Evolutionary conservation across 2,329 filamentous ascomycete genomes (phyloP).

Genomic region (Elsinoe necatrix): DNA sequence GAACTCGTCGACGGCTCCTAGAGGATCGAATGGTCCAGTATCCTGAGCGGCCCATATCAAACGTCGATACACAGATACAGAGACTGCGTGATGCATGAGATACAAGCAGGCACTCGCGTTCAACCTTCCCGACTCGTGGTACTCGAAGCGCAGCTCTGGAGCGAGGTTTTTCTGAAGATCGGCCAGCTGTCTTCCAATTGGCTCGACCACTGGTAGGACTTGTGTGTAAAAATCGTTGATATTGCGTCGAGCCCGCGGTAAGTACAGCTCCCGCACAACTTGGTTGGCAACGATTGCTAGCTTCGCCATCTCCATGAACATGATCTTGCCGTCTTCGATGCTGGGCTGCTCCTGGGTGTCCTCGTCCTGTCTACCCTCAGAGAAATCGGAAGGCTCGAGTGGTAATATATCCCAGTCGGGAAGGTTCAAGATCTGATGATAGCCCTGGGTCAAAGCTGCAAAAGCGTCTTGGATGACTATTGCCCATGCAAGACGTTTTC

Average conservation of each 20-base stretch:
- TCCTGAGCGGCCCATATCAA: slow-evolving; percentile 4
- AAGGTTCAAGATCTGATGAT: slow-evolving; percentile 22
- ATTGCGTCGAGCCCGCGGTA: background rate
- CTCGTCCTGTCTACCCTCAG: slow-evolving; percentile 22
- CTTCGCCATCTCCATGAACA: slow-evolving; percentile 26
- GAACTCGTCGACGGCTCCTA: slow-evolving; percentile 1
- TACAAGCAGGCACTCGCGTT: slow-evolving; percentile 8
- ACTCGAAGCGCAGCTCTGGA: slow-evolving; percentile 6
- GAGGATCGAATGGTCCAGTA: background rate
- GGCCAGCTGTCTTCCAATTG: slow-evolving; percentile 2
- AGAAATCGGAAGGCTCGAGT: slow-evolving; percentile 26
- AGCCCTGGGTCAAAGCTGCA: slow-evolving; percentile 24
- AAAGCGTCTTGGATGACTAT: slow-evolving; percentile 28
- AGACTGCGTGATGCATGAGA: slow-evolving; percentile 3
- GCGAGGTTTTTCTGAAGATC: slow-evolving; percentile 10
- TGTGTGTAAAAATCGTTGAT: slow-evolving; percentile 7
- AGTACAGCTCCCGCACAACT: background rate
- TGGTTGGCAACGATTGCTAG: slow-evolving; percentile 16
- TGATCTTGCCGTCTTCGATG: slow-evolving; percentile 25
- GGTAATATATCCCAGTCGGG: slow-evolving; percentile 24
- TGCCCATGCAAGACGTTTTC: slow-evolving; percentile 26
- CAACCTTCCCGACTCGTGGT: slow-evolving; percentile 3
- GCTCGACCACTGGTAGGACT: slow-evolving; percentile 8
- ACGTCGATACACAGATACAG: background rate
- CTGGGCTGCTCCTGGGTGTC: slow-evolving; percentile 25